A percentile compares a stretch with the other conserved stretches of the same genome.
Evolutionary conservation across 352 stramenopile genomes (phyloP).

Genomic region (Phytophthora ohioensis): DNA sequence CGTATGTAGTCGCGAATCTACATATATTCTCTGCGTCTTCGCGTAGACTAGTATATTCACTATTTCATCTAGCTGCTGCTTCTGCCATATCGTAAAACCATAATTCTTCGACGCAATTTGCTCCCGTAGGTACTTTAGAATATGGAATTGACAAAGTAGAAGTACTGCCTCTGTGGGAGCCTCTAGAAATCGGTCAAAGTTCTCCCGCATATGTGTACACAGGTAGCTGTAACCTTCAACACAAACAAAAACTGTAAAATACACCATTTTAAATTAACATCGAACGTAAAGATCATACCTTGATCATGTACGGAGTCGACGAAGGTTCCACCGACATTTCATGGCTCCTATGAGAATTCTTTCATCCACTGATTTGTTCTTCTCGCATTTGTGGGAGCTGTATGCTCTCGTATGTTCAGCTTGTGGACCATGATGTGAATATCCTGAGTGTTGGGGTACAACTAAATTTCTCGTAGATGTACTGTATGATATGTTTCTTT

Average conservation of each 20-base stretch:
- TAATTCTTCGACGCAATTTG: constrained; percentile 24
- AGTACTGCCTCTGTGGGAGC: constrained; percentile 17
- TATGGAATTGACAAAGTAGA: constrained; percentile 43
- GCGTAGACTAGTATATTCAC: constrained; percentile 29
- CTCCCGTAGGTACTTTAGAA: constrained; percentile 31
- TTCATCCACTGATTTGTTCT: constrained; percentile 13
- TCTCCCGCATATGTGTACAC: not conserved
- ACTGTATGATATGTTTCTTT: constrained; percentile 17
- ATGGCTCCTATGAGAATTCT: constrained; percentile 8
- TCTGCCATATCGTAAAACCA: constrained; percentile 27
- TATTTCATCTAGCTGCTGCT: constrained; percentile 17
- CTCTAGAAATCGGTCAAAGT: constrained; percentile 3
- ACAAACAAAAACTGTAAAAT: not conserved
- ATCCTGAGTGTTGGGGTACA: not conserved
- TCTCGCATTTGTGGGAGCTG: not conserved
- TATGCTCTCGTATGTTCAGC: constrained; percentile 1
- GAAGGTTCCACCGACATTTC: constrained; percentile 22
- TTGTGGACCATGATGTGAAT: constrained; percentile 5
- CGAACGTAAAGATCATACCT: not conserved
- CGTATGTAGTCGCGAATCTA: constrained; percentile 19
- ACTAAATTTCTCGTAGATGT: constrained; percentile 1
- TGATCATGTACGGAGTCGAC: constrained; percentile 3
- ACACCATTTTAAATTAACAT: not conserved
- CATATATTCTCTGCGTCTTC: constrained; percentile 9
- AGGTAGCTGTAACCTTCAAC: constrained; percentile 2